Percentiles rank a stretch among this genome's conserved stretches.
phyloP scores from a whole-genome alignment of 805 yeast species.

The Zygotorulaspora chibaensis region DNA sequence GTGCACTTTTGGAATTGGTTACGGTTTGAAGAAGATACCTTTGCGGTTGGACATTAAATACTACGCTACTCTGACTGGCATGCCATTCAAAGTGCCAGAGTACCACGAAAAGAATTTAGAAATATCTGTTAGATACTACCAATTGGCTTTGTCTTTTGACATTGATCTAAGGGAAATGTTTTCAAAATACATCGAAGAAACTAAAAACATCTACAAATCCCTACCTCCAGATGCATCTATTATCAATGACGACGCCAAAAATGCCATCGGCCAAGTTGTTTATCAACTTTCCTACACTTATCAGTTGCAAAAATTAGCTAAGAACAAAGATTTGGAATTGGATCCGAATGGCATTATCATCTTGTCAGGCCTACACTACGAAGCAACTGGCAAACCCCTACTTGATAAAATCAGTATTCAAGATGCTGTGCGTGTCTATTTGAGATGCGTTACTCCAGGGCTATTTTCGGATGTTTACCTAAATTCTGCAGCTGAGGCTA shows the following conservation, averaged over 20 bases:
- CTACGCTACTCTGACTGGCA: slow-evolving; percentile 19
- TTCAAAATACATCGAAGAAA: slow-evolving; percentile 33
- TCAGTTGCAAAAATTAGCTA: slow-evolving; percentile 28
- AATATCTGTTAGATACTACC: slow-evolving; percentile 39
- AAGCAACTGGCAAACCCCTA: slow-evolving; percentile 19
- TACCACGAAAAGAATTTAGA: slow-evolving; percentile 29
- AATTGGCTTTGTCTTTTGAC: slow-evolving; percentile 63
- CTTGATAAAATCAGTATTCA: slow-evolving; percentile 17
- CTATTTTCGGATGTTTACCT: slow-evolving; percentile 24
- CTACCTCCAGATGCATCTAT: slow-evolving; percentile 30
- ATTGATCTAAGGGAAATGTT: slow-evolving; percentile 48
- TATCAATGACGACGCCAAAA: slow-evolving; percentile 30
- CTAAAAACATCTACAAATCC: slow-evolving; percentile 41
- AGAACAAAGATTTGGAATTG: slow-evolving; percentile 29
- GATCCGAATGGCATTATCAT: slow-evolving; percentile 36
- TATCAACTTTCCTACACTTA: slow-evolving; percentile 38
- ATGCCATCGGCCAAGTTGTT: slow-evolving; percentile 35
- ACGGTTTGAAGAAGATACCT: slow-evolving; percentile 32
- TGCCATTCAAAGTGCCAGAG: slow-evolving; percentile 22
- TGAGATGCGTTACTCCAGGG: slow-evolving; percentile 42
- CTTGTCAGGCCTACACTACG: slow-evolving; percentile 24
- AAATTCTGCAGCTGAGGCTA: slow-evolving; percentile 27
- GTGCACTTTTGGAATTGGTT: slow-evolving; percentile 48
- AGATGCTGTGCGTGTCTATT: slow-evolving; percentile 39
- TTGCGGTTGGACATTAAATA: slow-evolving; percentile 27